Base-by-base conservation (phyloP, 2,329 filamentous ascomycete species). In the Teratosphaeriaceae sp. region DNA sequence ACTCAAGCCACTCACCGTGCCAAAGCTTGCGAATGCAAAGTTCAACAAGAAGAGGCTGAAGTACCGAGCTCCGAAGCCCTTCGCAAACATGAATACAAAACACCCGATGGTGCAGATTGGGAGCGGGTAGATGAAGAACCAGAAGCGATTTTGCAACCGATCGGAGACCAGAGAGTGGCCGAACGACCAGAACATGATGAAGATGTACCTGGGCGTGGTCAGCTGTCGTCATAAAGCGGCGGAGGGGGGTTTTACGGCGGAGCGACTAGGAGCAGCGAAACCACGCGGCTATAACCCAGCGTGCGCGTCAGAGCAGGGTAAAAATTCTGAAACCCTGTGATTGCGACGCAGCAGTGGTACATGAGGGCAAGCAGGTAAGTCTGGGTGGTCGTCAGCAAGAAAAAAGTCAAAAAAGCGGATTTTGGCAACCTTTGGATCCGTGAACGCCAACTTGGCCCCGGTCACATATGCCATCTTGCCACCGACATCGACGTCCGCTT, bases 21-120 rank as follows among this genome's bases (percentile, higher is more conserved):
- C 70, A 60, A 75, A 74, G 58, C 73, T 72, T 11, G 71, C 67
- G 50, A 78, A 78, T 42, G 78, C 67, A 49, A 78, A 75, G 49
- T 69, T 69, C 64, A 77, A 72, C 30, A 77, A 60, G 65, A 77
- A 78, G 45, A 77, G 62, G 36, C 50, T 53, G 59, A 77, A 72
- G 62, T 78, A 80, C n/a, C 71, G 68, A 0, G 74, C 66, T 0
- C 72, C 75, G 42, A 79, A 78, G 20, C 54, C 53, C 5, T 65
- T 53, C 2, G 69, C 72, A 5, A 69, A 69, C 71, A 78, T 77
- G 62, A 76, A 78, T 42, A 78, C 62, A 34, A 76, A 54, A 45
- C 70, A 74, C 5, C 74, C 75, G 21, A 70, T 48, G 24, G 76
- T 71, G 9, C 69, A 68, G 48, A 77, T 59, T 2, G 69, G 66